Evolutionary conservation across 2,329 filamentous ascomycete species (phyloP).

Genomic region (Xylaria sp.): DNA sequence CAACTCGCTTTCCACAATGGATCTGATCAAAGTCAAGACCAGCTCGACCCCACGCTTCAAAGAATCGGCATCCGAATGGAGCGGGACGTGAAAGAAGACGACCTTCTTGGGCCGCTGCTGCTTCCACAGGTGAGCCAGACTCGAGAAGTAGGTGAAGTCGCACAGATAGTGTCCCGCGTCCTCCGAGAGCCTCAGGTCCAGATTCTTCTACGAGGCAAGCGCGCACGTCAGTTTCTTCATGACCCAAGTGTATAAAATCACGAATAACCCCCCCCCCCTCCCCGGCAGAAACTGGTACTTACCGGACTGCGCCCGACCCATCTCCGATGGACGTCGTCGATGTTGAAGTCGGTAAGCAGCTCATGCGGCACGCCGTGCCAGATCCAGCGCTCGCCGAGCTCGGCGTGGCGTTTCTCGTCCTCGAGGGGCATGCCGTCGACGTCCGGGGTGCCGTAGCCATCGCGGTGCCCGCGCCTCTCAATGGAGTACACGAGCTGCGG

Average conservation of each 20-base stretch:
- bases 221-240: constrained; percentile 30
- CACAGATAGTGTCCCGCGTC: constrained; percentile 80
- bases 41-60: constrained; percentile 63
- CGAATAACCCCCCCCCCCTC: background rate
- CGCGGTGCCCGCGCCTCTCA: constrained; percentile 75
- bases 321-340: constrained; percentile 64
- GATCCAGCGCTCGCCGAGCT: constrained; percentile 58
- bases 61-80: constrained; percentile 61
- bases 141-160: constrained; percentile 81
- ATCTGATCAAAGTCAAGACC: constrained; percentile 64
- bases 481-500: constrained; percentile 72
- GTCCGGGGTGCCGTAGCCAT: constrained; percentile 76
- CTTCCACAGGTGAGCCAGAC: constrained; percentile 67
- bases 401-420: constrained; percentile 56
- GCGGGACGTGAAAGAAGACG: constrained; percentile 78
- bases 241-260: background rate
- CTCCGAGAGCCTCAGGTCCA: constrained; percentile 68
- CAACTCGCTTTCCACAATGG: constrained; percentile 60
- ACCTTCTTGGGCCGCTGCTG: constrained; percentile 61
- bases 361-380: constrained; percentile 66
- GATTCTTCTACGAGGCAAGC: constrained; percentile 37
- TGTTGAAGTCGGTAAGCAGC: constrained; percentile 65
- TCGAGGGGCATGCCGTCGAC: constrained; percentile 71
- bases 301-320: constrained; percentile 66
- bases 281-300: constrained; percentile 41